These are phyloP conservation scores for Debaryomyces maramus DNA, from an alignment of 805 yeast species.

Conservation along the genomic window DNA sequence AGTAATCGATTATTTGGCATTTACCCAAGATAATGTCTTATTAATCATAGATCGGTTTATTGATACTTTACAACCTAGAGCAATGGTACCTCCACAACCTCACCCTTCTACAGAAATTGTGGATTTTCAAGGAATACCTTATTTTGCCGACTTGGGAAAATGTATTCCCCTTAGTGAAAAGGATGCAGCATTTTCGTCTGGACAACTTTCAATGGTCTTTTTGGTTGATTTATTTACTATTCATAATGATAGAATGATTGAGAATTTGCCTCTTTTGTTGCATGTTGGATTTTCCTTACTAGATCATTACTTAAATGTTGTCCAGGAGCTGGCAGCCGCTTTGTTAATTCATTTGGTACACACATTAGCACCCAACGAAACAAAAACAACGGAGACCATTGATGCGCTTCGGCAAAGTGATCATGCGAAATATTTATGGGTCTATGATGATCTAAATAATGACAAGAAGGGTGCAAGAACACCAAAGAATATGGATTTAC, in stretches of 20 bases:
- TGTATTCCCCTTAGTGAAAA: slow-evolving; percentile 54
- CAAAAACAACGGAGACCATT: slow-evolving; percentile 56
- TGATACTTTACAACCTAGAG: slow-evolving; percentile 72
- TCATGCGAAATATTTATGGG: slow-evolving; percentile 58
- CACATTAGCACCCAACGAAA: slow-evolving; percentile 55
- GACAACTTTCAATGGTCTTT: slow-evolving; percentile 83
- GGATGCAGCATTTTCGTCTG: slow-evolving; percentile 79
- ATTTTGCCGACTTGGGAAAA: slow-evolving; percentile 69
- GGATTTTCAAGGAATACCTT: slow-evolving; percentile 51
- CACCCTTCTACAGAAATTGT: slow-evolving; percentile 20
- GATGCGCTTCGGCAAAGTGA: slow-evolving; percentile 57
- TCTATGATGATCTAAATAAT: slow-evolving; percentile 78
- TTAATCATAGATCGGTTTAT: slow-evolving; percentile 61
- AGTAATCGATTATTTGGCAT: slow-evolving; percentile 74
- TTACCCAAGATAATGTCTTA: slow-evolving; percentile 46
- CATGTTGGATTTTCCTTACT: slow-evolving; percentile 79
- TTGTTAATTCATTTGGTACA: slow-evolving; percentile 72
- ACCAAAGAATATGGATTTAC: slow-evolving; percentile 78
- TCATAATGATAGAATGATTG: slow-evolving; percentile 60
- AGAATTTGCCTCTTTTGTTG: slow-evolving; percentile 66
- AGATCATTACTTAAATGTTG: slow-evolving; percentile 83
- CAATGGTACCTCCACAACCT: slow-evolving; percentile 77
- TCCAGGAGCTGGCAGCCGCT: slow-evolving; percentile 81
- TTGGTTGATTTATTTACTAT: slow-evolving; percentile 75
- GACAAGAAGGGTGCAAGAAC: slow-evolving; percentile 78